Percentiles rank a stretch among this genome's conserved stretches.
Evolutionary conservation across 352 stramenopile species (phyloP).

Genomic region (Phytophthora niederhauseri): DNA sequence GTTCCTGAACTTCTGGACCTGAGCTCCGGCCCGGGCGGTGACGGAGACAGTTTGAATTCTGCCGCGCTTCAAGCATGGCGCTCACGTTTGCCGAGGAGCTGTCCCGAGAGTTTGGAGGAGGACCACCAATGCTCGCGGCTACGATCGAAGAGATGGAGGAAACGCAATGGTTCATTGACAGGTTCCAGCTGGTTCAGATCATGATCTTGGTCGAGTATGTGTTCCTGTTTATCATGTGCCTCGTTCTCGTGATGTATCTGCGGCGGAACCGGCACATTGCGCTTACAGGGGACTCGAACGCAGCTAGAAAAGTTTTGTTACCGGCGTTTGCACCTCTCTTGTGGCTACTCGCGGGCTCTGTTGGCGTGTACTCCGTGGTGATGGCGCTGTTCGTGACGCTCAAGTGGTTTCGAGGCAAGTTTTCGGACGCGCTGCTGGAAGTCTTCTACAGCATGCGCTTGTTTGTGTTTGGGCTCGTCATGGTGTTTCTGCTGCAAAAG

Average conservation of each 20-base stretch:
- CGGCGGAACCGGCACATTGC: conserved; percentile 61
- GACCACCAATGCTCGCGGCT: not conserved
- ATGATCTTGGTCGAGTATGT: conserved; percentile 52
- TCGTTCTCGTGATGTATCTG: conserved; percentile 59
- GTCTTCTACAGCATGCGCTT: conserved; percentile 58
- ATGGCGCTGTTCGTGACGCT: conserved; percentile 32
- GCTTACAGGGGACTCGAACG: conserved; percentile 47
- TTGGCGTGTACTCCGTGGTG: conserved; percentile 44
- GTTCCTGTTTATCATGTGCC: conserved; percentile 49
- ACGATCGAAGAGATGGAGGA: conserved; percentile 9
- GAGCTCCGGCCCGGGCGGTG: not conserved
- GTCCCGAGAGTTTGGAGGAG: not conserved
- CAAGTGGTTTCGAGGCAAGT: conserved; percentile 40
- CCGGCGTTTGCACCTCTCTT: conserved; percentile 75
- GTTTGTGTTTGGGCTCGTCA: conserved; percentile 57
- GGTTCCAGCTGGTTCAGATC: conserved; percentile 46
- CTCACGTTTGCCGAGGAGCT: not conserved
- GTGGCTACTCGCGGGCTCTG: conserved; percentile 49
- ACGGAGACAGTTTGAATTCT: conserved; percentile 2
- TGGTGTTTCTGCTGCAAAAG: conserved; percentile 66
- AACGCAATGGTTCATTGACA: conserved; percentile 25
- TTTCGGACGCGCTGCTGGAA: conserved; percentile 37
- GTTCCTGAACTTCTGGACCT: not conserved
- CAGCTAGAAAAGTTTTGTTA: conserved; percentile 64
- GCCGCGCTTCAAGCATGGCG: not conserved